Base-by-base conservation (phyloP, 108 stramenopile genomes). In the Pseudonitzschia multistriata region DNA sequence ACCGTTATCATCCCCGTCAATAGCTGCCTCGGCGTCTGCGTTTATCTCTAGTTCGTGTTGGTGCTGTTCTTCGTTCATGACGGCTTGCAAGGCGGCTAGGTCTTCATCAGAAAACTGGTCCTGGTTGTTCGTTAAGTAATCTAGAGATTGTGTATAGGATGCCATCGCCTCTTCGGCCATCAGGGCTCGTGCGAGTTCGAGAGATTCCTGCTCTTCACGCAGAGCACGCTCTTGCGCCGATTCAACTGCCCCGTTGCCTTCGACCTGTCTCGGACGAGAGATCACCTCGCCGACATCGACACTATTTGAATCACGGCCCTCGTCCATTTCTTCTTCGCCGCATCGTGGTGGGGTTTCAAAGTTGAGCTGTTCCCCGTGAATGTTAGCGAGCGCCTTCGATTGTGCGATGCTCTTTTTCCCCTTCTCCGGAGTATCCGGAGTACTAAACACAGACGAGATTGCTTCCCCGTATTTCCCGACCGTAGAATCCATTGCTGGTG, bases 161-260 rank as follows among this genome's bases (percentile, higher is more conserved):
- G 85, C 88, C 84, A 95, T 85, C 14, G 94, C 94, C 77, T 95
- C 94, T 74, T 95, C 90, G 39, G 90, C 94, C 94, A 93, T 92
- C 29, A 95, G 78, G 62, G 85, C 83, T 28, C 91, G 79, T 21
- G 94, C 94, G 5, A 95, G 81, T 3, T 82, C 89, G 67, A 85
- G 71, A 13, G 91, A 93, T 71, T 92, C 94, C 49, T 84, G 83
- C 24, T 88, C 79, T 76, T 94, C 88, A 5, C 85, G 76, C 40
- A 73, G 80, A 22, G 47, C 57, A 35, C 82, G 85, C 49, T 86
- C 75, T 48, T 83, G 84, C 28, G 83, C 83, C 25, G 31, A 28
- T 55, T 70, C 68, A 15, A 60, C 30, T 15, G 29, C 24, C 14
- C 2, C 31, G 0, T 65, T 50, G 21, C 45, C 49, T 24, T 61